These are phyloP conservation scores for Penicillium coprophilum DNA, from an alignment of 495 filamentous ascomycete species.

Conservation along the genomic window DNA sequence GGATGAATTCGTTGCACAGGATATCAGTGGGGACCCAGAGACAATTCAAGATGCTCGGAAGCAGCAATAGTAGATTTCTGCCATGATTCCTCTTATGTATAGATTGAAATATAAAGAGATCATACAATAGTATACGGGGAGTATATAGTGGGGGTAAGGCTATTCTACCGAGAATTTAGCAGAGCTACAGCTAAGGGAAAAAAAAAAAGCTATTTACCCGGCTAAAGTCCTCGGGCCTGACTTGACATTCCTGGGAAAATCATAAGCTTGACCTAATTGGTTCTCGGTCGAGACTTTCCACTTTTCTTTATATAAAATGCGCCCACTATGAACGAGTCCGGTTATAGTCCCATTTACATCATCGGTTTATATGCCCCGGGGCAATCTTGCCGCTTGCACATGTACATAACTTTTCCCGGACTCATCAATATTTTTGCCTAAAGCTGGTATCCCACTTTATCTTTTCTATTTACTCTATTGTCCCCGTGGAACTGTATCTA, in stretches of 20 bases:
- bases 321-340: slow-evolving; percentile 1
- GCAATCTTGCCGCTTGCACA: slow-evolving; percentile 4
- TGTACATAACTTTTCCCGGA: slow-evolving; percentile 1
- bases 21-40: slow-evolving; percentile 67
- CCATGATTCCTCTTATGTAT: slow-evolving; percentile 20
- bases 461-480: background rate
- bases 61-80: slow-evolving; percentile 5
- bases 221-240: slow-evolving; percentile 3
- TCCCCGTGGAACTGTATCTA: background rate
- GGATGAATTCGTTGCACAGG: slow-evolving; percentile 75
- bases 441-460: background rate
- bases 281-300: slow-evolving; percentile 1
- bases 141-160: slow-evolving; percentile 5
- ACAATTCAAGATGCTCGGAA: slow-evolving; percentile 28
- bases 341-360: slow-evolving; percentile 13
- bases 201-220: slow-evolving; percentile 10
- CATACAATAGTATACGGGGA: background rate
- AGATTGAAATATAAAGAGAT: slow-evolving; percentile 15
- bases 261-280: background rate
- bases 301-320: background rate
- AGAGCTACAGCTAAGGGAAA: slow-evolving; percentile 8
- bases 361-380: background rate
- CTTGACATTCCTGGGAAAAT: background rate
- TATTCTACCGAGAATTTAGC: slow-evolving; percentile 15
- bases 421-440: background rate